Evolutionary conservation across 495 filamentous ascomycete genomes (phyloP).

Genomic region (Neurospora sp.): DNA sequence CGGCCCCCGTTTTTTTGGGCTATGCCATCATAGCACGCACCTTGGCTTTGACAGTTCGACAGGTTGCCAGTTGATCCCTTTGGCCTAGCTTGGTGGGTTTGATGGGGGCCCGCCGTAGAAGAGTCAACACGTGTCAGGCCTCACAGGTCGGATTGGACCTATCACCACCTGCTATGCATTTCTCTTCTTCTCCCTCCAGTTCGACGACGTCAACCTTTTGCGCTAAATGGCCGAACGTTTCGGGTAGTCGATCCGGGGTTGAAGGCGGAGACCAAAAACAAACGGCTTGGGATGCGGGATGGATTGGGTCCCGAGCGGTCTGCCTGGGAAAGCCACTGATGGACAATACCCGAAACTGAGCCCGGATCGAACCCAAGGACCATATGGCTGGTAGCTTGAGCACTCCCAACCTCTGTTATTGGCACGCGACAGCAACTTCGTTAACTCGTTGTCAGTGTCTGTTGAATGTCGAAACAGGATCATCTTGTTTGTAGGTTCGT

Average conservation of each 20-base stretch:
- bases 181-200: background rate
- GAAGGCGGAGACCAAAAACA: background rate
- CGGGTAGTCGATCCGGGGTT: background rate
- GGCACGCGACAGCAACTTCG: background rate
- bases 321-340: background rate
- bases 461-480: background rate
- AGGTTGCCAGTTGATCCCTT: background rate
- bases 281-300: background rate
- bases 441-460: background rate
- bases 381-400: background rate
- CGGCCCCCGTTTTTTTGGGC: background rate
- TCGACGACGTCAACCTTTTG: background rate
- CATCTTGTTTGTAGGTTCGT: background rate
- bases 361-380: background rate
- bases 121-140: background rate
- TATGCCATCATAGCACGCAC: background rate
- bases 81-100: background rate
- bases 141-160: background rate
- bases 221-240: background rate
- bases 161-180: background rate
- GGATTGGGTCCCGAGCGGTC: background rate
- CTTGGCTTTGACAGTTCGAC: background rate
- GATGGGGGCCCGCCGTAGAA: background rate
- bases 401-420: background rate
- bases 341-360: background rate